phyloP scores from a whole-genome alignment of 805 yeast species.

The Candida golubevii region DNA sequence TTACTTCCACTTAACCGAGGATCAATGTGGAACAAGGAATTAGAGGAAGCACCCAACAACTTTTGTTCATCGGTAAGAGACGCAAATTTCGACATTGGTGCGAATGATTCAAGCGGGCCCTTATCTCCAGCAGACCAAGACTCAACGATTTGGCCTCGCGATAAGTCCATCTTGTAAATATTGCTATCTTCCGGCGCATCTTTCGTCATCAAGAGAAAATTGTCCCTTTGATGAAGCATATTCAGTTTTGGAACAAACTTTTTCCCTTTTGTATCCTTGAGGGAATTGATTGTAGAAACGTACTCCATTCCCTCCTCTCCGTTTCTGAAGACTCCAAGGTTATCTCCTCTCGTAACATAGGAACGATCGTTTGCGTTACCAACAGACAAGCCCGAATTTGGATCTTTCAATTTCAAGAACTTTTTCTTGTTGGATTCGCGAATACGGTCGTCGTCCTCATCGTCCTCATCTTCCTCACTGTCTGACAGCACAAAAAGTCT shows the following conservation, averaged over 20 bases:
- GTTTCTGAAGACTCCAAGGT: constrained; percentile 64
- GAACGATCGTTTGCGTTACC: constrained; percentile 70
- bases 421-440: constrained; percentile 16
- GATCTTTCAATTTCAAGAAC: constrained; percentile 24
- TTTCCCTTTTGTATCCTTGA: constrained; percentile 50
- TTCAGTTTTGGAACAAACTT: constrained; percentile 52
- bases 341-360: constrained; percentile 74
- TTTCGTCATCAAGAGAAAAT: constrained; percentile 62
- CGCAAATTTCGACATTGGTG: constrained; percentile 69
- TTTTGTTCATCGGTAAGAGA: constrained; percentile 73
- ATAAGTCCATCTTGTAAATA: constrained; percentile 73
- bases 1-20: constrained; percentile 63
- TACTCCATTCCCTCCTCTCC: constrained; percentile 52
- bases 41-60: constrained; percentile 62
- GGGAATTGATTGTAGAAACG: constrained; percentile 61
- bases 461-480: constrained; percentile 30
- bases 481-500: constrained; percentile 9
- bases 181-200: constrained; percentile 34
- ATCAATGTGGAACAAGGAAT: constrained; percentile 70
- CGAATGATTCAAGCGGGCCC: constrained; percentile 51
- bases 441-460: constrained; percentile 34
- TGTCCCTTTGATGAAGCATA: constrained; percentile 76
- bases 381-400: constrained; percentile 63
- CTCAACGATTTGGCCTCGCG: constrained; percentile 77
- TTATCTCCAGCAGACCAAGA: constrained; percentile 61